phyloP scores from a whole-genome alignment of 805 yeast species.

The Teunomyces pallodes region DNA sequence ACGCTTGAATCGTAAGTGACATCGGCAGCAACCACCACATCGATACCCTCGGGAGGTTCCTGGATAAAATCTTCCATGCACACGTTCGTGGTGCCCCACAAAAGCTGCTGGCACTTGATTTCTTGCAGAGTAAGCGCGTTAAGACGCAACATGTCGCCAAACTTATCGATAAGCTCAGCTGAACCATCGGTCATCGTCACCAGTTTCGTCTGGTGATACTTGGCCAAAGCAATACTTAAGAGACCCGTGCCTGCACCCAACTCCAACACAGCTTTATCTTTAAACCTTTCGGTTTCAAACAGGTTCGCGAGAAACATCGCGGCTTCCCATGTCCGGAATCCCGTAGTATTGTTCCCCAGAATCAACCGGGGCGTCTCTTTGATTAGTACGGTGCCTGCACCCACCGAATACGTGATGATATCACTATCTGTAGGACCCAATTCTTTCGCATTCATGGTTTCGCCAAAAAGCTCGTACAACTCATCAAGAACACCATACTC shows the following conservation, averaged over 20 bases:
- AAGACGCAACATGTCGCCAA: slow-evolving; percentile 42
- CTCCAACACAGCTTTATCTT: slow-evolving; percentile 49
- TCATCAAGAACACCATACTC: slow-evolving; percentile 37
- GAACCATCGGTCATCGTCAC: slow-evolving; percentile 70
- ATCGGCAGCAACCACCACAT: slow-evolving; percentile 77
- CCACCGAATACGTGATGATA: slow-evolving; percentile 31
- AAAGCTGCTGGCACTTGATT: slow-evolving; percentile 31
- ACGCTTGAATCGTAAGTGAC: slow-evolving; percentile 75
- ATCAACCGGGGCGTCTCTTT: slow-evolving; percentile 63
- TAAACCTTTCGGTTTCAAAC: slow-evolving; percentile 22
- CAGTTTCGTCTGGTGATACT: slow-evolving; percentile 15
- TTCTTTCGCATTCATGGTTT: slow-evolving; percentile 30
- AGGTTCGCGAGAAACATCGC: slow-evolving; percentile 63
- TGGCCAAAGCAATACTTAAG: slow-evolving; percentile 51
- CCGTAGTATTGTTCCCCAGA: slow-evolving; percentile 81
- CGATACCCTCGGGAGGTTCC: slow-evolving; percentile 25
- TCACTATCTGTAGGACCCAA: slow-evolving; percentile 39
- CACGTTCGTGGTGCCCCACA: slow-evolving; percentile 54
- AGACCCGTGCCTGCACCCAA: slow-evolving; percentile 91
- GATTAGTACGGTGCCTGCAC: slow-evolving; percentile 30
- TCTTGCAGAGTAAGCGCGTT: slow-evolving; percentile 30
- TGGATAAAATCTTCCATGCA: slow-evolving; percentile 42
- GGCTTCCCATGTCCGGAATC: slow-evolving; percentile 93
- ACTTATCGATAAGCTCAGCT: slow-evolving; percentile 47
- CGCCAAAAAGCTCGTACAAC: slow-evolving; percentile 40